Evolutionary conservation across 768 basidiomycete genomes (phyloP), one percentile per base, ranked within the genome.

Genomic region (Agrocybe praecox): DNA sequence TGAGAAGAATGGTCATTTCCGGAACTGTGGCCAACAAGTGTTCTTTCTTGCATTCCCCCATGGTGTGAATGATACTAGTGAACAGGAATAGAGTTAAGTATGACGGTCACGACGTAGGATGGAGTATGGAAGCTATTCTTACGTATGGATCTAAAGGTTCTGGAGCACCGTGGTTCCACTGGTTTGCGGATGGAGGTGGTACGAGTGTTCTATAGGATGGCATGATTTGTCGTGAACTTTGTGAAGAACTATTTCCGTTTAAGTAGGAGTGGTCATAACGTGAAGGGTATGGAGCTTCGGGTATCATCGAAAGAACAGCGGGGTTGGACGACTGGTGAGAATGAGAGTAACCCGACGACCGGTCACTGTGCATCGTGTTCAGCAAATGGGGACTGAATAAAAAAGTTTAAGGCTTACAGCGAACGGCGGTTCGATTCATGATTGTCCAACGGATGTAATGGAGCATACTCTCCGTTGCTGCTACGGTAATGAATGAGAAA

Each of bases 81-180:
- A 17, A 48, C n/a, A 40, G 21, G 33, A n/a, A 52, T 51, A 44
- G 33, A 23, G 22, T 33, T 32, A 42, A 34, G 18, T 45, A 19
- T 56, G 53, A 43, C 52, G 56, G 45, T 45, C 26, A 49, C 42
- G 40, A n/a, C 53, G 58, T 52, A 61, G 46, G 54, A 33, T 56
- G 46, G 11, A 47, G n/a, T n/a, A n/a, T n/a, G n/a, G 49, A 36
- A 54, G 52, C 11, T 29, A 44, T 33, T 46, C 87, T 75, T 71
- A 92, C 90, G 69, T 83, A 90, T 55, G 87, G 69, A 46, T 90
- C 86, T 67, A 87, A 76, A 14, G 81, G 75, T 62, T 86, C 81
- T 18, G 81, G 75, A 36, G 79, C 36, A 40, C 36, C 66, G n/a
- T 80, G 74, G 49, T 75, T 74, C 87, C 86, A 88, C 51, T 85